These are phyloP conservation scores for Stachybotrys echinatus DNA, from an alignment of 2,329 filamentous ascomycete species.

Conservation along the genomic window DNA sequence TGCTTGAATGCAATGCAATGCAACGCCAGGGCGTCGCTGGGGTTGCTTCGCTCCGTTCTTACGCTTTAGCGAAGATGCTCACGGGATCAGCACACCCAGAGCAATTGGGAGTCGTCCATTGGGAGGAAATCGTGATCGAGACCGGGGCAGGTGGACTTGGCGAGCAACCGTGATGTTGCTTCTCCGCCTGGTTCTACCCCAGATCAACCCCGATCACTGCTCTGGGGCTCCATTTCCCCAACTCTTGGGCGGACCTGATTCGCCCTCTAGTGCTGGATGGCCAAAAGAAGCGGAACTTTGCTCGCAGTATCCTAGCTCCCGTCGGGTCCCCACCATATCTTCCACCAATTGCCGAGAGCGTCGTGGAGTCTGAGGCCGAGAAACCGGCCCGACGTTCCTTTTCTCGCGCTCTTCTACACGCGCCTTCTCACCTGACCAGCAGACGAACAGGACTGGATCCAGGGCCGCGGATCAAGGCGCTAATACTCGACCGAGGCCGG, in stretches of 20 bases:
- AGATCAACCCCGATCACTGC: not conserved
- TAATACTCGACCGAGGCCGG: no score
- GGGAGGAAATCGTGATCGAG: not conserved
- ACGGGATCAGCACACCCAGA: not conserved
- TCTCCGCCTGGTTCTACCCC: not conserved
- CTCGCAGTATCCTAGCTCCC: not conserved
- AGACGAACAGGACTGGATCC: not conserved
- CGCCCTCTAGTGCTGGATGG: not conserved
- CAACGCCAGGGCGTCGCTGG: not conserved
- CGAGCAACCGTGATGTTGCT: not conserved
- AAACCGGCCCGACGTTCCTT: not conserved
- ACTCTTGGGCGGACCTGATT: not conserved
- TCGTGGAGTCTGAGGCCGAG: not conserved
- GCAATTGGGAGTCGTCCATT: not conserved
- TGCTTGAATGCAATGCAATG: not conserved
- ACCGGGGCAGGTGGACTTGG: not conserved
- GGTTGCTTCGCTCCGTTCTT: no score
- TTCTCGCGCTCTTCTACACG: not conserved
- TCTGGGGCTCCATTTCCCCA: not conserved
- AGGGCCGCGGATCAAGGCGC: not conserved
- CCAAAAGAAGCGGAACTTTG: not conserved
- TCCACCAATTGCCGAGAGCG: not conserved
- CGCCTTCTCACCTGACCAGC: not conserved
- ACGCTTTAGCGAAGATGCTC: no score
- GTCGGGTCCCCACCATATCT: not conserved